Percentiles rank a stretch among this genome's conserved stretches.
Evolutionary conservation across 768 basidiomycete species (phyloP).

Genomic region (Podaxis sp.): DNA sequence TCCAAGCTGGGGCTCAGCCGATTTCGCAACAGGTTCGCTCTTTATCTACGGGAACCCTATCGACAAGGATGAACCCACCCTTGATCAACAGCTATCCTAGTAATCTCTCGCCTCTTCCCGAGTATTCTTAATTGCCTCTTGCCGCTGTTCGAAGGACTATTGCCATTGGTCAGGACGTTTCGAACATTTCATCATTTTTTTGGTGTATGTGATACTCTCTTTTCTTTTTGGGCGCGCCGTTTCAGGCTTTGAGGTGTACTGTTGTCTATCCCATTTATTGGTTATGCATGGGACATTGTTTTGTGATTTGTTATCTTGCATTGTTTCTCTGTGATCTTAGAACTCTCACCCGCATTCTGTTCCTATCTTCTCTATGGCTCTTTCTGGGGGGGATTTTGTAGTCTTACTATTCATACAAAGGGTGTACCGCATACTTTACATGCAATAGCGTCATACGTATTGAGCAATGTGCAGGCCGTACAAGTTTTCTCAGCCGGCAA

Average conservation of each 20-base stretch:
- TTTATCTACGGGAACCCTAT: slow-evolving; percentile 21
- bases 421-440: slow-evolving; percentile 52
- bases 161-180: slow-evolving; percentile 25
- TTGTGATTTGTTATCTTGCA: slow-evolving; percentile 17
- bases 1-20: slow-evolving; percentile 8
- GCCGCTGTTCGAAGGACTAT: slow-evolving; percentile 19
- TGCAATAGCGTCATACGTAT: slow-evolving; percentile 38
- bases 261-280: slow-evolving; percentile 17
- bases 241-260: slow-evolving; percentile 9
- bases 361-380: slow-evolving; percentile 18
- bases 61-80: slow-evolving; percentile 23
- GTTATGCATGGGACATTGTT: slow-evolving; percentile 23
- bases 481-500: slow-evolving; percentile 42
- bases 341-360: slow-evolving; percentile 12
- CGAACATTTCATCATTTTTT: slow-evolving; percentile 20
- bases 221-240: slow-evolving; percentile 17
- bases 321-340: slow-evolving; percentile 11
- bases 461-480: slow-evolving; percentile 57
- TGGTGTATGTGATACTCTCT: slow-evolving; percentile 22
- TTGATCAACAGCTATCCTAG: slow-evolving; percentile 25
- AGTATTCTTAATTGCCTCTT: slow-evolving; percentile 35
- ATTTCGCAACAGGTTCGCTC: slow-evolving; percentile 21
- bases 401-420: slow-evolving; percentile 33
- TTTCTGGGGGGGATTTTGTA: slow-evolving; percentile 22
- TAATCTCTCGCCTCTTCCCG: slow-evolving; percentile 39